Conservation (phyloP, 345 rosid species). For the Kernera saxatilis region DNA sequence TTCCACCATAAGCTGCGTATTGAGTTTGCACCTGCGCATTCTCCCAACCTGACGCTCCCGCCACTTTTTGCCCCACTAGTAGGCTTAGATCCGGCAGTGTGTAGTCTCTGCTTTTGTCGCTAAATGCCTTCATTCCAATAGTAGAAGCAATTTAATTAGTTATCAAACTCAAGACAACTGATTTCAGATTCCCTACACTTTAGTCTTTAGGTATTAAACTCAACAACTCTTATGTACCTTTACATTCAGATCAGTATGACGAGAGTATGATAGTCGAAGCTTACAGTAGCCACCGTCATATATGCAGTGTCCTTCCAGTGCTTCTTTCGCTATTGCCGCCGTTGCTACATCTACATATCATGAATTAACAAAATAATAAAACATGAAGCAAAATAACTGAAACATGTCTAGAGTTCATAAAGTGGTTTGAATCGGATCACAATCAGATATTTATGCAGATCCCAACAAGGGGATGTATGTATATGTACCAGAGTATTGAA, state of each 20-base stretch:
- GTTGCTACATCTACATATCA: constrained; percentile 62
- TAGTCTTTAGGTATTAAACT: constrained; percentile 14
- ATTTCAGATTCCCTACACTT: neutral
- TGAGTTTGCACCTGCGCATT: constrained; percentile 42
- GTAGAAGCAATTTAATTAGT: neutral
- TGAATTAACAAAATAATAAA: neutral
- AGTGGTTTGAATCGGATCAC: neutral
- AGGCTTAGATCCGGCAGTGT: constrained; percentile 61
- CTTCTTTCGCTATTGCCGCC: constrained; percentile 80
- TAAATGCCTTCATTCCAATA: constrained; percentile 55
- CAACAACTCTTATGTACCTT: constrained; percentile 80
- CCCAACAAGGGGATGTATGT: constrained; percentile 6
- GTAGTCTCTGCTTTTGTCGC: constrained; percentile 95
- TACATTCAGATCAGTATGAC: constrained; percentile 99
- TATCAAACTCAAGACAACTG: neutral
- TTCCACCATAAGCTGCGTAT: constrained; percentile 35
- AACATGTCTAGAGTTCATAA: neutral
- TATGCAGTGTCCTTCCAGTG: constrained; percentile 97
- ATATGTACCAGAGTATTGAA: constrained; percentile 93
- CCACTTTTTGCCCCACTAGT: constrained; percentile 42
- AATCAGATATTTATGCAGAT: constrained; percentile 1
- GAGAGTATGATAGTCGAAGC: constrained; percentile 99
- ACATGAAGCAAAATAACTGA: neutral
- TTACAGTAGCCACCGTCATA: constrained; percentile 99
- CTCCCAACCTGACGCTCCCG: constrained; percentile 58